These are phyloP conservation scores for Carex littledalei DNA, from an alignment of 176 grass and related monocot species.

Conservation along the genomic window DNA sequence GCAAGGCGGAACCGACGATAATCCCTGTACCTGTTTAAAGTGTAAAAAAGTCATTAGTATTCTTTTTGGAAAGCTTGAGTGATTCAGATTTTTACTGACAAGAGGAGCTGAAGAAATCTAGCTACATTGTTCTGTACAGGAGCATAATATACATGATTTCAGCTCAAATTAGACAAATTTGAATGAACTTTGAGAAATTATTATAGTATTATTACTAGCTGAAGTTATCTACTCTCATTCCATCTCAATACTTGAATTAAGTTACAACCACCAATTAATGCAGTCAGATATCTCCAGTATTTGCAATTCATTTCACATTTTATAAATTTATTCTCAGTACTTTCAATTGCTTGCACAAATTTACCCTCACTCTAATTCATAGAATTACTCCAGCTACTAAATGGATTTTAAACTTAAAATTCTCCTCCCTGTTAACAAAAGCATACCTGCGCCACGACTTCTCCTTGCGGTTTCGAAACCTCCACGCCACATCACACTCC, in stretches of 20 bases:
- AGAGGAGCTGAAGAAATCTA: neutral
- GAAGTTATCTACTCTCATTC: neutral
- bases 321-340: neutral
- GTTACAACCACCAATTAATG: neutral
- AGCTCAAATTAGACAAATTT: neutral
- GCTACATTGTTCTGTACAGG: neutral
- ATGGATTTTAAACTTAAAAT: neutral
- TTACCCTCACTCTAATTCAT: neutral
- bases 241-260: neutral
- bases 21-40: constrained; percentile 47
- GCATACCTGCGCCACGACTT: constrained; percentile 74
- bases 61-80: neutral
- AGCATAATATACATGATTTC: neutral
- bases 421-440: neutral
- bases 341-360: neutral
- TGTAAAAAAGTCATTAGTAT: neutral
- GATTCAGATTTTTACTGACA: neutral
- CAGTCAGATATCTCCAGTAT: neutral
- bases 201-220: neutral
- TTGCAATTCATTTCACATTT: neutral
- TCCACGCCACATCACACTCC: constrained; percentile 78
- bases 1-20: constrained; percentile 63
- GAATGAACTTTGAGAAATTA: neutral
- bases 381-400: neutral
- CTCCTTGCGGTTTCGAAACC: constrained; percentile 73